phyloP scores from a whole-genome alignment of 2,329 filamentous ascomycete genomes.

The Ophiostoma perfectum region DNA sequence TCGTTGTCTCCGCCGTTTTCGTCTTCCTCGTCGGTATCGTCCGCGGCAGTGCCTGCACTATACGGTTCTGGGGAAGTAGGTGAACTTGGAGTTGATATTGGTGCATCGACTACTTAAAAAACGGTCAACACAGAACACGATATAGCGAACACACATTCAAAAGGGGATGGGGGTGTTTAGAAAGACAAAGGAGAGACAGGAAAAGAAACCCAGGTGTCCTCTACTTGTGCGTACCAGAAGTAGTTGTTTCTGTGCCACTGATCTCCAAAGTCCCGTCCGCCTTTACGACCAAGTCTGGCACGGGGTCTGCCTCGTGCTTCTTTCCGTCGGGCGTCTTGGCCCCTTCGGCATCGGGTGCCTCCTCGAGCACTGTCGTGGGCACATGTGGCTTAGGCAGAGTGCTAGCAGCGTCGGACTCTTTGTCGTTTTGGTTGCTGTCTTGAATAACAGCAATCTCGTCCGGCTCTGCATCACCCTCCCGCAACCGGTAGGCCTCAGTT shows the following conservation, averaged over 20 bases:
- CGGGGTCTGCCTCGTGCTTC: constrained; percentile 47
- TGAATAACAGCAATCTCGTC: constrained; percentile 53
- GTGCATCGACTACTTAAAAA: constrained; percentile 34
- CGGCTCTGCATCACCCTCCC: constrained; percentile 53
- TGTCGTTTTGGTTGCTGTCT: constrained; percentile 28
- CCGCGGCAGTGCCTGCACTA: constrained; percentile 26
- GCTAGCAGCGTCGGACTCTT: background rate
- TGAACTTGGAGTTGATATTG: constrained; percentile 35
- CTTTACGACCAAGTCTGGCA: constrained; percentile 49
- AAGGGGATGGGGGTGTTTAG: background rate
- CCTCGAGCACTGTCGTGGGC: constrained; percentile 51
- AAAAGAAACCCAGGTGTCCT: constrained; percentile 23
- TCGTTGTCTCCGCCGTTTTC: constrained; percentile 35
- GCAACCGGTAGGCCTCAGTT: constrained; percentile 52
- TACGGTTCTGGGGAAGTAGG: constrained; percentile 28
- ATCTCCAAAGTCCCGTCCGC: constrained; percentile 40
- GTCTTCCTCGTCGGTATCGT: constrained; percentile 26
- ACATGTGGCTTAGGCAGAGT: constrained; percentile 33
- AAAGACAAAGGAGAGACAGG: constrained; percentile 18
- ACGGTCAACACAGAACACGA: constrained; percentile 33
- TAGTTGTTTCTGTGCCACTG: constrained; percentile 15
- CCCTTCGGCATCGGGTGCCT: constrained; percentile 42
- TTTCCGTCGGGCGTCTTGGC: constrained; percentile 42
- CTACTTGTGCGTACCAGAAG: constrained; percentile 38
- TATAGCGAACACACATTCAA: constrained; percentile 19